phyloP scores from a whole-genome alignment of 148 eudicot genomes.

The Rhododendron griersonianum region DNA sequence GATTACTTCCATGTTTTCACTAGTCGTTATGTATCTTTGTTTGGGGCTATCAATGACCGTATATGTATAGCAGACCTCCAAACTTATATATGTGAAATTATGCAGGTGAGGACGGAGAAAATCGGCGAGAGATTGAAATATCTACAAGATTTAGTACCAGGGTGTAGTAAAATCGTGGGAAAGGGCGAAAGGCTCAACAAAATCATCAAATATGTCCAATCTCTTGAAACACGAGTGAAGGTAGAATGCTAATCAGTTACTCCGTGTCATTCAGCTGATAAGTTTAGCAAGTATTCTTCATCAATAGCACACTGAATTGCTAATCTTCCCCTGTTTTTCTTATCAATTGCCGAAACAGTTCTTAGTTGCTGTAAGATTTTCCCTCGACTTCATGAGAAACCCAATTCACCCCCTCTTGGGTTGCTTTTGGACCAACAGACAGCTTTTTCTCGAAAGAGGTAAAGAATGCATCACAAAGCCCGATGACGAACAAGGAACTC shows the following conservation, averaged over 20 bases:
- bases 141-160: conserved; percentile 92
- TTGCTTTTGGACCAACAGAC: conserved; percentile 15
- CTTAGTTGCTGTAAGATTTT: conserved; percentile 53
- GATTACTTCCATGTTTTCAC: conserved; percentile 75
- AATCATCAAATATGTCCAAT: conserved; percentile 92
- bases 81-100: background rate
- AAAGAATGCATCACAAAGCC: conserved; percentile 29
- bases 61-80: background rate
- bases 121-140: conserved; percentile 92
- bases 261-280: background rate
- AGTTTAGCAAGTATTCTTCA: background rate
- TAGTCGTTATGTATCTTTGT: background rate
- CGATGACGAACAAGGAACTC: conserved; percentile 41
- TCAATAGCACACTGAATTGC: background rate
- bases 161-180: conserved; percentile 87
- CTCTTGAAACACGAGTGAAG: conserved; percentile 96
- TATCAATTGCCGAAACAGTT: conserved; percentile 44
- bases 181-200: conserved; percentile 97
- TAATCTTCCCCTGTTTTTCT: background rate
- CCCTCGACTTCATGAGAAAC: conserved; percentile 46
- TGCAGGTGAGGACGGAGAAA: conserved; percentile 83
- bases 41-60: background rate
- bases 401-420: too few species aligned
- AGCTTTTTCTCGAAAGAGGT: conserved; percentile 69
- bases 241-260: conserved; percentile 27